Evolutionary conservation across 2,329 filamentous ascomycete species (phyloP).

Genomic region (Torrubiella hemipterigena): DNA sequence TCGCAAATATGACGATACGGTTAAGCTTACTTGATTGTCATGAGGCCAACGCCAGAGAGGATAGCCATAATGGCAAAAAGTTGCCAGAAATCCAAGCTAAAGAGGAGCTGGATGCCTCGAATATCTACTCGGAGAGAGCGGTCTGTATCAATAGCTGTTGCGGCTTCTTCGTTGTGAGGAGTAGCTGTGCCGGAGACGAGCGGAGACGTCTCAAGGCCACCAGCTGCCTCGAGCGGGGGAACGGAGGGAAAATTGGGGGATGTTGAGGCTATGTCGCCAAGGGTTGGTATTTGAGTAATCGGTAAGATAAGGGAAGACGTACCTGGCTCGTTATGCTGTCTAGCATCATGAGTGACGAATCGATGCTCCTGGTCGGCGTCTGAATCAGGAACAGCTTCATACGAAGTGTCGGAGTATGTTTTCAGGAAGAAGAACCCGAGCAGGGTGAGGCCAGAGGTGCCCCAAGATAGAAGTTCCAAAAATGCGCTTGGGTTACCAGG

Average conservation of each 20-base stretch:
- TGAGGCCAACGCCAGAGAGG: conserved; percentile 85
- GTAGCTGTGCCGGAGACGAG: conserved; percentile 51
- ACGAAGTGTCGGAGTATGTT: conserved; percentile 46
- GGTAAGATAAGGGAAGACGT: no score
- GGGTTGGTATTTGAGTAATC: conserved; percentile 19
- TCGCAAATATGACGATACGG: conserved; percentile 1
- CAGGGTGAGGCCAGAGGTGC: conserved; percentile 66
- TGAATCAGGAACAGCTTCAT: conserved; percentile 40
- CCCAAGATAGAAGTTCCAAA: conserved; percentile 65
- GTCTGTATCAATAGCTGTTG: conserved; percentile 56
- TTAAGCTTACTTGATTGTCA: conserved; percentile 87
- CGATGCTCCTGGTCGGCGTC: conserved; percentile 26
- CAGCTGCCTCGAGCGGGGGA: conserved; percentile 10
- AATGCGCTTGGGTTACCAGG: conserved; percentile 75
- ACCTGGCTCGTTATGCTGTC: conserved; percentile 47
- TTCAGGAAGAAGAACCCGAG: conserved; percentile 75
- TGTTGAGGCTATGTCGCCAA: conserved; percentile 13
- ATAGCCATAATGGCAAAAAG: conserved; percentile 78
- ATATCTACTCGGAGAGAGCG: conserved; percentile 81
- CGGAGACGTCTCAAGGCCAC: conserved; percentile 61
- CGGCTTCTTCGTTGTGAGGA: conserved; percentile 36
- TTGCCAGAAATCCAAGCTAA: conserved; percentile 76
- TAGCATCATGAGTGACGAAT: conserved; percentile 27
- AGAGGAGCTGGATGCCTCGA: conserved; percentile 66
- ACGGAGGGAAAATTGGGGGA: conserved; percentile 6